Percentiles rank a stretch among this genome's conserved stretches.
phyloP scores from a whole-genome alignment of 75 land plant genomes.

The Pinus albicaulis region DNA sequence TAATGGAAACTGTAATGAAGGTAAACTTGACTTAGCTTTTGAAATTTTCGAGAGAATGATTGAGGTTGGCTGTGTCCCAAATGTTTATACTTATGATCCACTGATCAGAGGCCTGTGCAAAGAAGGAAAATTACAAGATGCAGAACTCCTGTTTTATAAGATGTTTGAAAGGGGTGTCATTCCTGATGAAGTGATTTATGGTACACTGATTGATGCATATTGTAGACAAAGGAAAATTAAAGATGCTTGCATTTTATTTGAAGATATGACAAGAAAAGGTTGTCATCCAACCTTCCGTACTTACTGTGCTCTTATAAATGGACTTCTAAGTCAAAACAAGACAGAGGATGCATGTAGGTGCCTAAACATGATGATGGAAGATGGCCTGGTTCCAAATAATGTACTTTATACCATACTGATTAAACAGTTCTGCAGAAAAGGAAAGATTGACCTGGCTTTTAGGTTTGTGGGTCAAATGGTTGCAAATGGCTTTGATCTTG shows the following conservation, averaged over 20 bases:
- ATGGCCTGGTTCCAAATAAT: slow-evolving; percentile 52
- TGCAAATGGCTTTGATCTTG: slow-evolving; percentile 30
- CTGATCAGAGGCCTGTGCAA: slow-evolving; percentile 30
- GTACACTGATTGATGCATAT: slow-evolving; percentile 37
- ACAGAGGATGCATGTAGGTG: slow-evolving; percentile 30
- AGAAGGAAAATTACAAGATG: slow-evolving; percentile 19
- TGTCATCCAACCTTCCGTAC: slow-evolving; percentile 26
- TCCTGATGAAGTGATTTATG: slow-evolving; percentile 51
- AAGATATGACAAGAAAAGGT: slow-evolving; percentile 43
- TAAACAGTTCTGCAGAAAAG: slow-evolving; percentile 40
- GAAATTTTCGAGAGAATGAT: slow-evolving; percentile 25
- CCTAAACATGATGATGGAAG: slow-evolving; percentile 44
- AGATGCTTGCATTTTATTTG: slow-evolving; percentile 34
- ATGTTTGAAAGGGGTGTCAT: slow-evolving; percentile 37
- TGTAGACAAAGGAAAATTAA: slow-evolving; percentile 20
- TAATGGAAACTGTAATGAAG: slow-evolving; percentile 39
- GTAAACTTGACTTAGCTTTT: slow-evolving; percentile 19
- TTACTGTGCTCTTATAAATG: slow-evolving; percentile 39
- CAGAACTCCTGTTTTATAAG: slow-evolving; percentile 24
- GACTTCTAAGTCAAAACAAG: slow-evolving; percentile 31
- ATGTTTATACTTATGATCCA: slow-evolving; percentile 32
- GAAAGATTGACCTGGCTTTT: slow-evolving; percentile 43
- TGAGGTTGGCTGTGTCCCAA: slow-evolving; percentile 26
- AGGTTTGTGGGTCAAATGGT: slow-evolving; percentile 42
- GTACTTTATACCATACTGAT: slow-evolving; percentile 48